A percentile compares a stretch with the other conserved stretches of the same genome.
These are phyloP conservation scores for Corchorus capsularis DNA, from an alignment of 345 rosid genomes.

Conservation along the genomic window DNA sequence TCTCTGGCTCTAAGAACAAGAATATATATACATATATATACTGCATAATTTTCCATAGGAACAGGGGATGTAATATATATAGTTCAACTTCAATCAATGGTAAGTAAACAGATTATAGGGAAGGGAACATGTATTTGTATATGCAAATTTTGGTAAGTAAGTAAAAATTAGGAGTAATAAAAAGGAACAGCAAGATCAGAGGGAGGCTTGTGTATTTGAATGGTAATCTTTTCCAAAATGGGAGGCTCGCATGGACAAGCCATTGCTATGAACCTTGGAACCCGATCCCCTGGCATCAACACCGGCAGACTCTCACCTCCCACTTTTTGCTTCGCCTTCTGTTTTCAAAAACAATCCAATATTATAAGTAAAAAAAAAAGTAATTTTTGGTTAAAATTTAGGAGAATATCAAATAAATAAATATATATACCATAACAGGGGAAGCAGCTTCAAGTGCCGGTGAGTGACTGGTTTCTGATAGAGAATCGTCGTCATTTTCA, in stretches of 20 bases:
- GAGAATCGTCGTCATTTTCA: background rate
- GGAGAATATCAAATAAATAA: background rate
- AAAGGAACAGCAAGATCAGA: background rate
- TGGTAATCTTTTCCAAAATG: background rate
- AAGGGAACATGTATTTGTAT: too few species aligned
- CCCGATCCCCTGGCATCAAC: conserved; percentile 51
- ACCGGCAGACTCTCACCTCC: conserved; percentile 31
- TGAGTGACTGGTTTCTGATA: background rate
- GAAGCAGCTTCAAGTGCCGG: conserved; percentile 4
- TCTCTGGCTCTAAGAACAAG: background rate
- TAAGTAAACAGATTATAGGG: background rate
- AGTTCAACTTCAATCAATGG: background rate
- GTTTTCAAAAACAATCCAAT: background rate
- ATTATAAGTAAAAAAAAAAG: background rate
- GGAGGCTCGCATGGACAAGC: conserved; percentile 38
- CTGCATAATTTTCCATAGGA: background rate
- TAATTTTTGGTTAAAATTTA: background rate
- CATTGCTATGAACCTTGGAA: conserved; percentile 50
- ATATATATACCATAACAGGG: background rate
- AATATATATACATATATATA: background rate
- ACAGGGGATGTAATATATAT: background rate
- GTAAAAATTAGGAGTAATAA: background rate
- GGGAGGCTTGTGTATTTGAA: conserved; percentile 18
- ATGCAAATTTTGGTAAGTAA: background rate
- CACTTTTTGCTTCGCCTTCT: conserved; percentile 24